Base-by-base conservation (phyloP, 345 rosid species). In the Trapa incisa region DNA sequence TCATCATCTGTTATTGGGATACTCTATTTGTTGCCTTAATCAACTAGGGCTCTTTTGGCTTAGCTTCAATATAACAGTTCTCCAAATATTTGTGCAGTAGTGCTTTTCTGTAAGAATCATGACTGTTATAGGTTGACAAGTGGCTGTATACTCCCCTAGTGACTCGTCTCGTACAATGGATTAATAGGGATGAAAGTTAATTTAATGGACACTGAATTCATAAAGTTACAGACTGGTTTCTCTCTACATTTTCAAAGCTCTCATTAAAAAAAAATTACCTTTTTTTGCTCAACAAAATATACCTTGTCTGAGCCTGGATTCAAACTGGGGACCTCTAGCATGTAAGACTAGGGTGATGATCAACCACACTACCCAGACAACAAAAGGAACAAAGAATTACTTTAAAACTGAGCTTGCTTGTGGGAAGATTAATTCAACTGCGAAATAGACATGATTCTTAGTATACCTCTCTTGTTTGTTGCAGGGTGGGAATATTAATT, bases 401-500 rank as follows among this genome's bases (percentile, higher is more conserved):
- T 5, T 52, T 52, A 0, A 16, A 14, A 17, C 45, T 22, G 71
- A 43, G 9, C 32, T 48, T 61, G 54, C 22, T 56, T 52, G 41
- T 48, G 65, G 61, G n/a, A n/a, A n/a, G n/a, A n/a, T n/a, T n/a
- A n/a, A n/a, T n/a, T n/a, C n/a, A 42, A 61, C 62, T 45, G 12
- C 39, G 3, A 33, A n/a, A 12, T 47, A 50, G 38, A 15, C 47
- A 3, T 70, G n/a, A 39, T 22, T 60, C 61, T 10, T 50, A 57
- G 35, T 65, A 65, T 65, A n/a, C 10, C 17, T 43, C 14, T 4
- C 9, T 41, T 48, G 12, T 52, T 53, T 5, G 60, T 54, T 8
- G 64, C 78, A 91, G 96, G 93, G 96, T 47, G 96, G 96, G 67
- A 91, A 85, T 81, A 81, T 94, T 73, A 86, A 82, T 74, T 89